These are phyloP conservation scores for Calcarisporium arbuscula DNA, from an alignment of 2,329 filamentous ascomycete species.

Conservation along the genomic window DNA sequence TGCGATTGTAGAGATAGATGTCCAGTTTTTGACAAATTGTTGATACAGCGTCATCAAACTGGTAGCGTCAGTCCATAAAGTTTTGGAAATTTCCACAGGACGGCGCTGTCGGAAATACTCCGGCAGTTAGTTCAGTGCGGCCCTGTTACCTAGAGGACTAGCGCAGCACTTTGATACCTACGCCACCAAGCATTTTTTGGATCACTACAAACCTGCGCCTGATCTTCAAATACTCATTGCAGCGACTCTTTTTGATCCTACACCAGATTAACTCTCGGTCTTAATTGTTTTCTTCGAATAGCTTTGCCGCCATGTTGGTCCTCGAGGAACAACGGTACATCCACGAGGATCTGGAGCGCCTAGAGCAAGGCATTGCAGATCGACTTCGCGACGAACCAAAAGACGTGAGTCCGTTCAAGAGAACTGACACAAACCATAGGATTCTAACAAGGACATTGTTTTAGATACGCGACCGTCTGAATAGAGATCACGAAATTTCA, in stretches of 20 bases:
- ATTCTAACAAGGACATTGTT: neutral
- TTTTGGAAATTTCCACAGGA: conserved; percentile 19
- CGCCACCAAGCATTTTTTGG: no score
- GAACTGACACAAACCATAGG: no score
- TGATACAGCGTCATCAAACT: neutral
- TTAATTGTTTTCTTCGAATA: conserved; percentile 18
- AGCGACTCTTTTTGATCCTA: no score
- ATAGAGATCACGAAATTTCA: conserved; percentile 85
- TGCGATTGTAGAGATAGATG: neutral
- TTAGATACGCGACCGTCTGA: conserved; percentile 80
- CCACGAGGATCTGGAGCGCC: conserved; percentile 91
- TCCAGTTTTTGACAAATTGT: neutral
- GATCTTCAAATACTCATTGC: no score
- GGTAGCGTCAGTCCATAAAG: conserved; percentile 13
- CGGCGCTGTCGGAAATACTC: conserved; percentile 22
- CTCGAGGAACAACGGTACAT: conserved; percentile 90
- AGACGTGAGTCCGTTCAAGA: conserved; percentile 64
- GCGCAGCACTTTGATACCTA: no score
- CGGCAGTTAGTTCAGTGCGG: no score
- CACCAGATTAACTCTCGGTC: no score
- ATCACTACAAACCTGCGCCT: no score
- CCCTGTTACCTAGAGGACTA: no score
- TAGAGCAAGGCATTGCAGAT: conserved; percentile 91
- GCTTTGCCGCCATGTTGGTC: no score
- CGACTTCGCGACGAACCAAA: conserved; percentile 82